phyloP scores from a whole-genome alignment of 2,329 filamentous ascomycete species.

The Paramyrothecium sp. region DNA sequence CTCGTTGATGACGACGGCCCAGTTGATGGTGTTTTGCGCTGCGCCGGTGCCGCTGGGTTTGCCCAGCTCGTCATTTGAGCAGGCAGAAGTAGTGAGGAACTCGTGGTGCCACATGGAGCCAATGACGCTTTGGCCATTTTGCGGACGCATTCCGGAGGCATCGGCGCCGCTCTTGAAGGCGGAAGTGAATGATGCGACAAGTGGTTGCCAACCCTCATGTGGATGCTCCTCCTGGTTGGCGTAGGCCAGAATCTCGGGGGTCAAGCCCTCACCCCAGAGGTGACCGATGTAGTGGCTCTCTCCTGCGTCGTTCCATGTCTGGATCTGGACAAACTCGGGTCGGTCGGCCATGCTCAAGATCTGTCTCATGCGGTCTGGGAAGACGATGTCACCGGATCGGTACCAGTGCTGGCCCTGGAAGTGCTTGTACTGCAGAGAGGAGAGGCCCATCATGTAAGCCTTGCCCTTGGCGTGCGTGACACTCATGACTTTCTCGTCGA shows the following conservation, averaged over 20 bases:
- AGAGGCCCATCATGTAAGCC: not conserved
- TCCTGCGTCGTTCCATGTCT: not conserved
- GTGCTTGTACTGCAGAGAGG: not conserved
- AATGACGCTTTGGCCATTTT: not conserved
- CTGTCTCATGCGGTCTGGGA: not conserved
- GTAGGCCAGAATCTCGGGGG: slow-evolving; percentile 8
- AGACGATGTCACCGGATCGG: not conserved
- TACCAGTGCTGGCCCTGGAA: not conserved
- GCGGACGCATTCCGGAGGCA: slow-evolving; percentile 7
- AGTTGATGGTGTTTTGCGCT: not conserved
- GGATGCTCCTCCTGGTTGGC: slow-evolving; percentile 6
- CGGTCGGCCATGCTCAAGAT: not conserved
- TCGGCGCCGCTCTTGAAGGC: slow-evolving; percentile 9
- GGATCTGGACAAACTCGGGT: not conserved
- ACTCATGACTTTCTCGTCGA: not conserved
- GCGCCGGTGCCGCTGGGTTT: not conserved
- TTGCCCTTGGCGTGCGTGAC: not conserved
- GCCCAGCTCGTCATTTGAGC: not conserved
- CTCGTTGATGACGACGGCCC: not conserved
- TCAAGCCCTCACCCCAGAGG: slow-evolving; percentile 7
- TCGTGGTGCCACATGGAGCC: slow-evolving; percentile 13
- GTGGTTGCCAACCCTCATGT: slow-evolving; percentile 12
- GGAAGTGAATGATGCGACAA: slow-evolving; percentile 10
- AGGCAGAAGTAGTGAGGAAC: not conserved
- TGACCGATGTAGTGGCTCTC: not conserved